Evolutionary conservation across 2,329 filamentous ascomycete genomes (phyloP), one percentile per base, ranked within the genome.

Genomic region (Microsporum audouinii): DNA sequence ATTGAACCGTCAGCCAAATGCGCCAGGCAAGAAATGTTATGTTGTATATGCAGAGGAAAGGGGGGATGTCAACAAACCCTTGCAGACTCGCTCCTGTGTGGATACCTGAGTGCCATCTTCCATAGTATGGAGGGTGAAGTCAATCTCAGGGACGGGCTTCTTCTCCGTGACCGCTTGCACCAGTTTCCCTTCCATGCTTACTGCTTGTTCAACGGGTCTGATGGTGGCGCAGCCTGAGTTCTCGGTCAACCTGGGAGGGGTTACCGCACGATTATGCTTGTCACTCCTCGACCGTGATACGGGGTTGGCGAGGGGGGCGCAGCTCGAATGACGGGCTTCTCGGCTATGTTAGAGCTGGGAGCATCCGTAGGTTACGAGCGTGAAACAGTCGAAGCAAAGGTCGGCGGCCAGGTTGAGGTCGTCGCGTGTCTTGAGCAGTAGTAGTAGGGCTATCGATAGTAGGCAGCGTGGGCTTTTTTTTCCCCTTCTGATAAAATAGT

Each of bases 91-190:
- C 78, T 99, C 94, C 73, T 88, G 78, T 64, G 94, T 99, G 84
- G 84, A 97, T 73, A 99, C 94, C 79, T 96, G 90, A 60, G 84
- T 86, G 72, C 89, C 90, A 80, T 99, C 94, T 76, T 99, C 94
- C 92, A 97, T 96, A 65, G 88, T 94, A 77, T 99, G 94, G 71
- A 99, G 85, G 61, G 90, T 95, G 75, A 99, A 99, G 80, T 99
- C 94, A 71, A 99, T 97, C 81, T 97, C 92, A 62, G 94, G 94
- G 58, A 95, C 82, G 60, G 92, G 91, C 80, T 88, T 92, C 87
- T 97, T 97, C 70, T 96, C 85, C 75, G 87, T 86, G 71, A 99
- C 91, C 63, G 94, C 94, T 74, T 89, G 89, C 71, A 96, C 90
- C 72, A 96, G 65, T 66, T 70, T 68, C 53, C 67, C 69, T 65